Evolutionary conservation across 495 filamentous ascomycete species (phyloP), one percentile per base, ranked within the genome.

Genomic region (Cercophora samala): DNA sequence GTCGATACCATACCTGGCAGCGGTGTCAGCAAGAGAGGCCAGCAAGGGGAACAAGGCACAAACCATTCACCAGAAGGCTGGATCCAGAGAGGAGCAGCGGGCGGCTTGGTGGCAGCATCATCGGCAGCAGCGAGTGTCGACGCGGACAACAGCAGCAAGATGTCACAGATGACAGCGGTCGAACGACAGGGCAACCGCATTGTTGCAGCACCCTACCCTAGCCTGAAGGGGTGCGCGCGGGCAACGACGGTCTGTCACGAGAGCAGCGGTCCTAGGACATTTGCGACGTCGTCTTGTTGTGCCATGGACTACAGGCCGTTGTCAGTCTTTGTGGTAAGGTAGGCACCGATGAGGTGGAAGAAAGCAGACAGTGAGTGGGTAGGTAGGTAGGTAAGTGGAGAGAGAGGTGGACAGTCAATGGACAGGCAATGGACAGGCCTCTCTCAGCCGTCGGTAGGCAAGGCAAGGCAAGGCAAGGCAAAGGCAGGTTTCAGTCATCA

Each of bases 1-100:
- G 66, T 85, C 83, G 64, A 80, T 76, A 5, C 82, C 82, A 70
- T 81, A 80, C 80, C 81, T 81, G 72, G 15, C 29, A 64, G 56
- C 69, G 58, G 32, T 62, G 76, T 76, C 69, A 73, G 62, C n/a
- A 56, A 53, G 58, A 63, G 55, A 29, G 69, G 64, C 60, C 64
- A 64, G 58, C 58, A 60, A 53, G 29, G 54, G 65, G 55, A 59
- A 24, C 51, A 18, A 21, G n/a, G 0, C 53, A 78, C 78, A 63
- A 79, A 78, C 80, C 80, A 82, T 65, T 78, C 70, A 52, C 68
- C 65, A 25, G 80, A 81, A 15, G 79, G 77, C 55, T 80, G 75
- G 64, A 82, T 74, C 80, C 79, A 81, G 66, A 81, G 64, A 26
- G 78, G 77, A 22, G n/a, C 29, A 22, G 29, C 60, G 0, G 24